Evolutionary conservation across 306 rosid genomes (phyloP).

Genomic region (Lathyrus sativus): DNA sequence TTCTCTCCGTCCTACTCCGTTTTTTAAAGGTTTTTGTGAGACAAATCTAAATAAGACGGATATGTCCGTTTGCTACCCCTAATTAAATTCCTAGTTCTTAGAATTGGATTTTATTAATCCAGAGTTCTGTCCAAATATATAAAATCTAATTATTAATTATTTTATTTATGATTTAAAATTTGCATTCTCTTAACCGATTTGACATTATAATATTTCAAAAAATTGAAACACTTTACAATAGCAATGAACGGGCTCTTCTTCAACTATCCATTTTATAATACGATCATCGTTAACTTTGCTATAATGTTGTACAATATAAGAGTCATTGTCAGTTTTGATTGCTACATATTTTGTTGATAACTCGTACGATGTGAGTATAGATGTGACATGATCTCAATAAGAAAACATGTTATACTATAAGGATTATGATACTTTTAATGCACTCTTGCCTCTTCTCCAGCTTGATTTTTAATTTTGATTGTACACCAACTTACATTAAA

Average conservation of each 20-base stretch:
- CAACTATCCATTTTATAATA: background rate
- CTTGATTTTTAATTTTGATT: too few species aligned
- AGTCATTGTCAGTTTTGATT: background rate
- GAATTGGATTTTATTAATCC: too few species aligned
- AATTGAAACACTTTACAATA: constrained; percentile 4
- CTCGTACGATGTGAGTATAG: background rate
- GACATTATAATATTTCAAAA: background rate
- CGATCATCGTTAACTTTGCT: background rate
- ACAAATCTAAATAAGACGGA: too few species aligned
- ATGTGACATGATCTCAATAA: constrained; percentile 6
- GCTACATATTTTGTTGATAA: background rate
- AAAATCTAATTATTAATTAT: too few species aligned
- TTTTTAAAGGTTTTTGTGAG: too few species aligned
- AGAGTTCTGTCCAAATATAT: too few species aligned
- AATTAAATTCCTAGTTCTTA: too few species aligned
- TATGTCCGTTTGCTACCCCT: too few species aligned
- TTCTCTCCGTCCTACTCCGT: too few species aligned
- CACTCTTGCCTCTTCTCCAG: background rate
- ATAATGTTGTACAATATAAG: background rate
- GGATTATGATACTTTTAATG: constrained; percentile 2
- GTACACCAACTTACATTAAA: too few species aligned
- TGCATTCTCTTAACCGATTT: background rate
- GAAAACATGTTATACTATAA: background rate
- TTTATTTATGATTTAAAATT: too few species aligned
- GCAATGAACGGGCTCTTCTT: background rate